phyloP scores from a whole-genome alignment of 1,284 basidiomycete species.

The Leccinum griseonigrum region DNA sequence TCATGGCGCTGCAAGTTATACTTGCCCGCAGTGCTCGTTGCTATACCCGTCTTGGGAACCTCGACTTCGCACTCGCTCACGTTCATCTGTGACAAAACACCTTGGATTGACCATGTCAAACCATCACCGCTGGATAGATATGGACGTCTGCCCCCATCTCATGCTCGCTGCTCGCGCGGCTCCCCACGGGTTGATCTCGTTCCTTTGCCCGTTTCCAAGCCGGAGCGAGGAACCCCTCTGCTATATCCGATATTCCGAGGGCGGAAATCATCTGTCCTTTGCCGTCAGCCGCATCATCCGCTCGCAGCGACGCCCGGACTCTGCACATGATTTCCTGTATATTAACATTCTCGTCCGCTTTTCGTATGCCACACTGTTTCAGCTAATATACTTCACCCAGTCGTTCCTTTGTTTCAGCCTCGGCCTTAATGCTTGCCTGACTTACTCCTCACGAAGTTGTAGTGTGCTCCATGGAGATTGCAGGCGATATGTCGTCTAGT shows the following conservation, averaged over 20 bases:
- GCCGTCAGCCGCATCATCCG: conserved; percentile 7
- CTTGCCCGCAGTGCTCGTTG: conserved; percentile 19
- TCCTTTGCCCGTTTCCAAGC: conserved; percentile 20
- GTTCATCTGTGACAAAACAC: conserved; percentile 16
- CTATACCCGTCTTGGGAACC: conserved; percentile 22
- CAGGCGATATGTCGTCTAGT: not conserved
- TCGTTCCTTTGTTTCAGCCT: conserved; percentile 1
- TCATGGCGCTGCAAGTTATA: conserved; percentile 21
- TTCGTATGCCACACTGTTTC: conserved; percentile 3
- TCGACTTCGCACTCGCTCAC: conserved; percentile 21
- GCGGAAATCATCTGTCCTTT: conserved; percentile 3
- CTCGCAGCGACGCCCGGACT: not conserved
- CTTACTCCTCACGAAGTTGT: not conserved
- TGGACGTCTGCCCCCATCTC: conserved; percentile 3
- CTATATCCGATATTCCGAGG: conserved; percentile 14
- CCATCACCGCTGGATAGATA: conserved; percentile 8
- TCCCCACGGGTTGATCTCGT: conserved; percentile 24
- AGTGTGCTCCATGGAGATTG: conserved; percentile 4
- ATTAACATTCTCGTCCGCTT: conserved; percentile 3
- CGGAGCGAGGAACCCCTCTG: conserved; percentile 15
- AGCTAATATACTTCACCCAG: conserved; percentile 4
- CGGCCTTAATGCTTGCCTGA: not conserved
- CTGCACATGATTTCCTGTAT: conserved; percentile 1
- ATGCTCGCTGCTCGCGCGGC: conserved; percentile 8
- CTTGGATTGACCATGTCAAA: conserved; percentile 18